These are phyloP conservation scores for Hyaloscypha finlandica DNA, from an alignment of 495 filamentous ascomycete genomes.

Conservation along the genomic window DNA sequence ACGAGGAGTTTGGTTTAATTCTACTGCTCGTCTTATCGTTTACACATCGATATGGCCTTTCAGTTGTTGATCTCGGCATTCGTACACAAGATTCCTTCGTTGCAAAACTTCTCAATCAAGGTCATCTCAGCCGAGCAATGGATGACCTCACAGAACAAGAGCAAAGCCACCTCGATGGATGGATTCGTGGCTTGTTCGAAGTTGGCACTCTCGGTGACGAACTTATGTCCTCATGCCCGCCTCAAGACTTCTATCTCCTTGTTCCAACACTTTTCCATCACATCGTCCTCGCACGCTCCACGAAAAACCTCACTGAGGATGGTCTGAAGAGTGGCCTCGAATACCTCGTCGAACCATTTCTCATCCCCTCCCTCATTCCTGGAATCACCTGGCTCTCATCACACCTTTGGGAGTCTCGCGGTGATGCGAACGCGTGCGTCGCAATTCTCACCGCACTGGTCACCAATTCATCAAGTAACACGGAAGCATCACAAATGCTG, in stretches of 20 bases:
- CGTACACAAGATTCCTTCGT: conserved; percentile 68
- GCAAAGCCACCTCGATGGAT: conserved; percentile 73
- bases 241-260: conserved; percentile 92
- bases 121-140: conserved; percentile 59
- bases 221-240: conserved; percentile 86
- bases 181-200: conserved; percentile 89
- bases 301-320: conserved; percentile 71
- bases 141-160: conserved; percentile 72
- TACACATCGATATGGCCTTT: conserved; percentile 79
- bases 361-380: conserved; percentile 83
- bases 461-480: conserved; percentile 58
- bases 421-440: conserved; percentile 62
- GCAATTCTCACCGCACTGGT: conserved; percentile 78
- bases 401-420: conserved; percentile 70
- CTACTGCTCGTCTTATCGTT: conserved; percentile 81
- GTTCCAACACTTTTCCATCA: conserved; percentile 87
- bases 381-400: conserved; percentile 80
- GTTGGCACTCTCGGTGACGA: conserved; percentile 75
- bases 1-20: conserved; percentile 93
- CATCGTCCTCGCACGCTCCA: conserved; percentile 73
- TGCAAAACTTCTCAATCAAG: conserved; percentile 69
- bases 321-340: conserved; percentile 86
- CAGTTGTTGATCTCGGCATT: conserved; percentile 65
- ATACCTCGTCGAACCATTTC: conserved; percentile 85
- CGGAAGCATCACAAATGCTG: conserved; percentile 81